Base-by-base conservation (phyloP, 148 eudicot species). In the Vaccinium darrowii region DNA sequence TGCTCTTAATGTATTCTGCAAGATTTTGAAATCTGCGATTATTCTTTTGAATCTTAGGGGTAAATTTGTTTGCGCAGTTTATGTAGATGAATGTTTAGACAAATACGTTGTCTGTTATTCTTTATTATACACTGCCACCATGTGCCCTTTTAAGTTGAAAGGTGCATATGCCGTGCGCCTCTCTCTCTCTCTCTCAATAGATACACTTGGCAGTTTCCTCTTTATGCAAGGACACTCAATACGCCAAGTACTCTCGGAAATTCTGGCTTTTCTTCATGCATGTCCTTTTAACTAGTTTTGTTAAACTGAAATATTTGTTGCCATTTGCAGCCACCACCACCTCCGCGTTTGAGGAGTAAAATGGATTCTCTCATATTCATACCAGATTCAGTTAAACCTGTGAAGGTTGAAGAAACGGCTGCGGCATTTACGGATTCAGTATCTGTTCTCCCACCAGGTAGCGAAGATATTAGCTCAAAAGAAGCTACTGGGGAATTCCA, bases 291-390 rank as follows among this genome's bases (percentile, higher is more conserved):
- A 8, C 56, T 78, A 49, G 39, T 81, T 43, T 47, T 53, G 52
- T 47, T 81, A 56, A 84, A 49, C 9, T 76, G 47, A 27, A 27
- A 39, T 73, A 49, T 19, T 6, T 79, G 27, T 86, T 85, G 12
- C 79, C 58, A 52, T 73, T 62, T 89, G 87, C 90, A 95, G 98
- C 98, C 96, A 84, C 94, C 92, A 25, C 93, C 98, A 80, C 83
- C 95, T 75, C 93, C 98, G 50, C 94, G 95, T 71, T 74, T 79
- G 47, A 93, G 90, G 93, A 93, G 96, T 91, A 96, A 96, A 92
- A 86, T 96, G 91, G 98, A 96, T 85, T 89, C 98, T 79, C 91
- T 95, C 77, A 84, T 93, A 80, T 93, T 94, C 84, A 84, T 92
- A 87, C 91, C 95, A 81, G 94, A 94, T 78, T 84, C 90, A 58